Percentiles rank a stretch among this genome's conserved stretches.
These are phyloP conservation scores for Aspergillus biplanus DNA, from an alignment of 495 filamentous ascomycete species.

Conservation along the genomic window DNA sequence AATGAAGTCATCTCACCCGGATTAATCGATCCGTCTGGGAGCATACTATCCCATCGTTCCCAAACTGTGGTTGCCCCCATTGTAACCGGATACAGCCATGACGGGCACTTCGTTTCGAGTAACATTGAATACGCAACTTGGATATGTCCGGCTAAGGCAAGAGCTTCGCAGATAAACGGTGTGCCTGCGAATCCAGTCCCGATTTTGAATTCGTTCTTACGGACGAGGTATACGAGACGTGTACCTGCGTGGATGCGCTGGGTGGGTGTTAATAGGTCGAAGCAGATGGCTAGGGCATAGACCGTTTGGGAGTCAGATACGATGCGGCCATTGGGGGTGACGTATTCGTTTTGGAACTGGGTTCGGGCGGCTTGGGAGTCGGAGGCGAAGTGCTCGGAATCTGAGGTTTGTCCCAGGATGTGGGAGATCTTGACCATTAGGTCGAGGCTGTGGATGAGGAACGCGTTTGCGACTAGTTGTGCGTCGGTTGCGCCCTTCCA, in stretches of 20 bases:
- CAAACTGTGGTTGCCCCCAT: constrained; percentile 58
- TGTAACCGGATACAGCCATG: constrained; percentile 56
- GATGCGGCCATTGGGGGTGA: constrained; percentile 42
- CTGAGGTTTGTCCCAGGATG: constrained; percentile 31
- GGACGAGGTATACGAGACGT: constrained; percentile 42
- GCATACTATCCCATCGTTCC: constrained; percentile 61
- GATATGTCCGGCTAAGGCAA: constrained; percentile 40
- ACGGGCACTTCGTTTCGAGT: constrained; percentile 43
- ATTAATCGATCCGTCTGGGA: constrained; percentile 55
- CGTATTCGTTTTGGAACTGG: constrained; percentile 49
- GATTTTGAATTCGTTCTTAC: constrained; percentile 43
- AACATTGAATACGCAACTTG: constrained; percentile 43
- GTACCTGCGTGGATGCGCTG: constrained; percentile 35
- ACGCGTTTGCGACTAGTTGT: constrained; percentile 53
- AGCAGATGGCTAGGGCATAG: constrained; percentile 46
- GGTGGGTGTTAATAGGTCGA: constrained; percentile 41
- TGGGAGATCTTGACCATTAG: constrained; percentile 30
- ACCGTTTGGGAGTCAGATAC: constrained; percentile 54
- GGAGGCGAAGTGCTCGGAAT: constrained; percentile 30
- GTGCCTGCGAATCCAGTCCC: constrained; percentile 60
- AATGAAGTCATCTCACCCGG: constrained; percentile 59
- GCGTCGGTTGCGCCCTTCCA: constrained; percentile 36
- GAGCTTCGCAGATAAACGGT: constrained; percentile 47
- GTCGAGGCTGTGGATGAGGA: constrained; percentile 48
- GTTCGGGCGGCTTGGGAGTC: constrained; percentile 31